Evolutionary conservation across 148 eudicot species (phyloP), one percentile per base, ranked within the genome.

Genomic region (Hydrangea macrophylla): DNA sequence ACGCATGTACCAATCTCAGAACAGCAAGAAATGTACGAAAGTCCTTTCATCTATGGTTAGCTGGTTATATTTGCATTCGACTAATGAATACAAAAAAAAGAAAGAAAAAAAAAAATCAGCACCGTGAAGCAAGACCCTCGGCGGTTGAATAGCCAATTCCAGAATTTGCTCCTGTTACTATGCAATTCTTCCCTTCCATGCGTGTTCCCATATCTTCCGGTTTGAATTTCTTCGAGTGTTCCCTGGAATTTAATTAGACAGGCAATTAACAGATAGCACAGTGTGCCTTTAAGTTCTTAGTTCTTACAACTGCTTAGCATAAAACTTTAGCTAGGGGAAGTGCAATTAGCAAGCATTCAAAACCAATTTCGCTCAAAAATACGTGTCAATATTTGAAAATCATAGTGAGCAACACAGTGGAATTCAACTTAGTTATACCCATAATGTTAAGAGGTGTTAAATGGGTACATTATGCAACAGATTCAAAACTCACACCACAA

Each of bases 61-160:
- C n/a, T n/a, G n/a, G n/a, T n/a, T n/a, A n/a, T n/a, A n/a, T n/a
- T n/a, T n/a, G n/a, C 33, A 22, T 25, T 31, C 23, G 36, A 23
- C 54, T 31, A 35, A 45, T 28, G 42, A 55, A 42, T n/a, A 75
- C 8, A 73, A 59, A 9, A 54, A 40, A 30, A 6, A 67, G 28
- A 69, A 10, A 4, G 25, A 18, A 60, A 67, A 69, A 66, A 48
- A 53, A 70, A 62, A 35, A 32, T 23, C 27, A 71, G 56, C 57
- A 94, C 99, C 99, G 85, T 66, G 96, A 84, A 70, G 99, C 99
- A 61, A 94, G 91, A 36, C 92, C 96, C 79, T 88, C 79, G 18
- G 99, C 97, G 64, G 92, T 79, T 10, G 99, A 83, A 80, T 78
- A 89, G 64, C 99, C 99, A 69, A 94, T 85, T 67, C 99, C 99